phyloP scores from a whole-genome alignment of 371 early-diverging fungal species.

The Zancudomyces culisetae region DNA sequence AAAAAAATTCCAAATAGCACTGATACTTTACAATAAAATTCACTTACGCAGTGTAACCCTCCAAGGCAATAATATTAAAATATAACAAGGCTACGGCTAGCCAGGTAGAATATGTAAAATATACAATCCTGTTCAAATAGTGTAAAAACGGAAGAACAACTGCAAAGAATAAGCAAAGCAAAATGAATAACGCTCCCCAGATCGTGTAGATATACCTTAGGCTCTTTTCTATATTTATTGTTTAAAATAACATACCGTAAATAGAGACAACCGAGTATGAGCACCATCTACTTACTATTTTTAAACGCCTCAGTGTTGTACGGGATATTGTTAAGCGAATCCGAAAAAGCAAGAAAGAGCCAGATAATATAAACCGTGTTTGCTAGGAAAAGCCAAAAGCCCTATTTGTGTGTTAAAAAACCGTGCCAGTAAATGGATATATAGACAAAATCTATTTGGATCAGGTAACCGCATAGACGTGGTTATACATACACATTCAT shows the following conservation, averaged over 20 bases:
- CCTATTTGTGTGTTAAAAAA: no score
- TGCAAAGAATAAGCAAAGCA: not conserved
- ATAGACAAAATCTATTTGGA: no score
- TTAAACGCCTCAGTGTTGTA: constrained; percentile 2
- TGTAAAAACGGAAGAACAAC: not conserved
- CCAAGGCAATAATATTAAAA: not conserved
- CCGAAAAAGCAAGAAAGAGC: not conserved
- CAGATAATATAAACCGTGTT: not conserved
- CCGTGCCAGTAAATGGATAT: no score
- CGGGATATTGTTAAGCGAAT: not conserved
- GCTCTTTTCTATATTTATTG: not conserved
- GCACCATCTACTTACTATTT: not conserved
- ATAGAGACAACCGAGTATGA: not conserved
- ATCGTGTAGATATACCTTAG: not conserved
- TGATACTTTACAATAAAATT: no score
- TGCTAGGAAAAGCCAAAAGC: not conserved
- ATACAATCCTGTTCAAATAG: not conserved
- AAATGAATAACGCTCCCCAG: not conserved
- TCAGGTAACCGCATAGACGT: no score
- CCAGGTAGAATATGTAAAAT: not conserved
- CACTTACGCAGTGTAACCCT: not conserved
- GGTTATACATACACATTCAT: no score
- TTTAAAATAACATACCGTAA: not conserved
- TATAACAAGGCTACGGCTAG: not conserved
- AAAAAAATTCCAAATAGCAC: no score